These are phyloP conservation scores for Eutypa lata DNA, from an alignment of 2,329 filamentous ascomycete genomes.

Conservation along the genomic window DNA sequence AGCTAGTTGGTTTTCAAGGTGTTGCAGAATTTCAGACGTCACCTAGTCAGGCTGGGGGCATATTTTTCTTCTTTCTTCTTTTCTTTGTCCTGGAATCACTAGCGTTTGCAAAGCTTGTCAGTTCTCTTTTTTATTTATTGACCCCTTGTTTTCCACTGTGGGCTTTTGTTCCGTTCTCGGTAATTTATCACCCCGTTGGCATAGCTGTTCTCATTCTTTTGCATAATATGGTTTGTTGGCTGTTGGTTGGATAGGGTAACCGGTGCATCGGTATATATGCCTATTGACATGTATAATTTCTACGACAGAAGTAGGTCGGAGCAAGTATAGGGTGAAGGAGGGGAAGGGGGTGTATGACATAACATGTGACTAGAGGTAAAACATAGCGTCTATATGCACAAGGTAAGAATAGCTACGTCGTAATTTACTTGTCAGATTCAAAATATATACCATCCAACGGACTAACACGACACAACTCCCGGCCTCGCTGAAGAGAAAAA, in stretches of 20 bases:
- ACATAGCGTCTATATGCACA: no score
- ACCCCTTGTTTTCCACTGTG: conserved; percentile 7
- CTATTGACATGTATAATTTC: no score
- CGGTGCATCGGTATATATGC: conserved; percentile 13
- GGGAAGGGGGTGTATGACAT: no score
- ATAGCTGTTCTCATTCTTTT: neutral
- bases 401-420: no score
- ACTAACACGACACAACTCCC: no score
- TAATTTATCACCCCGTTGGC: neutral
- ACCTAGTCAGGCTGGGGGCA: neutral
- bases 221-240: neutral
- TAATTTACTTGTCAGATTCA: no score
- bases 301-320: no score
- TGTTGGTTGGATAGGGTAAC: neutral
- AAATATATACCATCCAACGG: no score
- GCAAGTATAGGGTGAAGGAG: no score
- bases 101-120: conserved; percentile 23
- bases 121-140: neutral
- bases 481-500: no score
- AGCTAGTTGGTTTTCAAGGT: conserved; percentile 7
- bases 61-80: no score
- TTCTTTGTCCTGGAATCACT: conserved; percentile 19
- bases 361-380: no score
- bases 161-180: conserved; percentile 4
- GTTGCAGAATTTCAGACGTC: conserved; percentile 19